These are phyloP conservation scores for Xylogone sp. DNA, from an alignment of 2,329 filamentous ascomycete genomes.

Conservation along the genomic window DNA sequence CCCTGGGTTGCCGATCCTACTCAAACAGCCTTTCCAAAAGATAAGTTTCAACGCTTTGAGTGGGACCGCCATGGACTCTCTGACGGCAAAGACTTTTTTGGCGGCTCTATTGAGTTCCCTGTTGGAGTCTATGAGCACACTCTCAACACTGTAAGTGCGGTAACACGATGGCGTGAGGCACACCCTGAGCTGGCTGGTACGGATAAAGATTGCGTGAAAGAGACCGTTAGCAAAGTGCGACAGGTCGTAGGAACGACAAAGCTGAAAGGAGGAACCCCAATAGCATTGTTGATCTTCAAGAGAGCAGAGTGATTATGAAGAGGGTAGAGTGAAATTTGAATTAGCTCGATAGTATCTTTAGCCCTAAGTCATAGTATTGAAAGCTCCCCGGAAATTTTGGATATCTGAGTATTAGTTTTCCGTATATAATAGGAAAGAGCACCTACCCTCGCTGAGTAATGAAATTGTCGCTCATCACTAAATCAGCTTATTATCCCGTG, in stretches of 20 bases:
- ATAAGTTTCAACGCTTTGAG: not conserved
- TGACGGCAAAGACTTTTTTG: constrained; percentile 25
- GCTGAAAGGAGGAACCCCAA: constrained; percentile 8
- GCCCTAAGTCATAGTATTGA: no score
- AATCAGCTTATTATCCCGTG: no score
- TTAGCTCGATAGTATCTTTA: no score
- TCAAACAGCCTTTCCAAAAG: not conserved
- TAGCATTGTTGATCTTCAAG: constrained; percentile 15
- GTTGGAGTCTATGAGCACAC: constrained; percentile 6
- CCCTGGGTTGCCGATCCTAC: not conserved
- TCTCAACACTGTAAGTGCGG: constrained; percentile 27
- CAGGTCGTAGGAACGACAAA: constrained; percentile 4
- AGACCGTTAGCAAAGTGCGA: constrained; percentile 11
- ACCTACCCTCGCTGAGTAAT: no score
- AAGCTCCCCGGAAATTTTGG: no score
- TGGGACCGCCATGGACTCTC: constrained; percentile 20
- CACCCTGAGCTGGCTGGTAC: not conserved
- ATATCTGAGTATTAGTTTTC: no score
- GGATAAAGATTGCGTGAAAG: not conserved
- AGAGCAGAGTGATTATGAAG: constrained; percentile 4
- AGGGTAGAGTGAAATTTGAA: no score
- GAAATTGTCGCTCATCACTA: no score
- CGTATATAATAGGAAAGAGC: no score
- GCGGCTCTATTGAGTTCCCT: constrained; percentile 8
- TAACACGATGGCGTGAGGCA: constrained; percentile 33